These are phyloP conservation scores for Silene latifolia DNA, from an alignment of 148 eudicot genomes.

Conservation along the genomic window DNA sequence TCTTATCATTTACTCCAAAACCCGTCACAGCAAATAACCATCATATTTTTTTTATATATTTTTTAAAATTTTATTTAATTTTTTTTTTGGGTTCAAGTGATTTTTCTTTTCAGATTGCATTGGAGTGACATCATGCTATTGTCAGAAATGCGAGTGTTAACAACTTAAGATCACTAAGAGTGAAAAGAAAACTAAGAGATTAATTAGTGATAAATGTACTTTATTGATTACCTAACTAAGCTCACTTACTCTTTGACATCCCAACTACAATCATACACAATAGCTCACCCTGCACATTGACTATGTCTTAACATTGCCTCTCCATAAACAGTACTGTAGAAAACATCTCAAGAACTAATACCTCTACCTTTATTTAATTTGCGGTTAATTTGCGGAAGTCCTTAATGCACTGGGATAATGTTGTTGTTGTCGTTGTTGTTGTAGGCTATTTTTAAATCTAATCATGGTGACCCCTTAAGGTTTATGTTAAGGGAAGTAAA, in stretches of 20 bases:
- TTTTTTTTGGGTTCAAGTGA: too few species aligned
- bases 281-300: constrained; percentile 22
- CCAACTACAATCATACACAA: constrained; percentile 14
- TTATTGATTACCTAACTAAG: constrained; percentile 11
- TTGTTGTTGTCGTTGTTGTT: too few species aligned
- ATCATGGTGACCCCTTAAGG: too few species aligned
- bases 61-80: too few species aligned
- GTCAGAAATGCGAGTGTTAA: constrained; percentile 11
- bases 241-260: constrained; percentile 21
- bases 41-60: too few species aligned
- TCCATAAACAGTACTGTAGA: constrained; percentile 1
- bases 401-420: too few species aligned
- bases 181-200: not conserved
- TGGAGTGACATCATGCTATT: constrained; percentile 29
- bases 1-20: too few species aligned
- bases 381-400: too few species aligned
- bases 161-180: not conserved
- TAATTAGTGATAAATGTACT: constrained; percentile 5
- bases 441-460: too few species aligned
- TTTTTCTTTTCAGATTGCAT: constrained; percentile 1
- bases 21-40: too few species aligned
- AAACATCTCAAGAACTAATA: not conserved
- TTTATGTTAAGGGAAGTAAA: not conserved
- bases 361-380: too few species aligned
- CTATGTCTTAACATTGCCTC: constrained; percentile 10